Evolutionary conservation across 1,139 yeast genomes (phyloP), one percentile per base, ranked within the genome.

Genomic region (Pichia sp.): DNA sequence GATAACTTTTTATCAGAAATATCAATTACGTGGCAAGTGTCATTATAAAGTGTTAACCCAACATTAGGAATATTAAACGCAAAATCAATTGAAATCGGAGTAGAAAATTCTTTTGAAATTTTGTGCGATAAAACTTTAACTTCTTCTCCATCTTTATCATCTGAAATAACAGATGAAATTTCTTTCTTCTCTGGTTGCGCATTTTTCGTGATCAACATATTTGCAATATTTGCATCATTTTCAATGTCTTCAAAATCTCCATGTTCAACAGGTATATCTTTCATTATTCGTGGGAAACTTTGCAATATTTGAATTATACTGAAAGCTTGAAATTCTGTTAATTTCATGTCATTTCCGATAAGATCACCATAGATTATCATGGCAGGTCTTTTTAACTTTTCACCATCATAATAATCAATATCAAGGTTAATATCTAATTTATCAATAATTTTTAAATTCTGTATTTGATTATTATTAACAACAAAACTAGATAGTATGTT

Each of bases 321-420:
- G 35, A 73, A 69, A 42, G 86, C 71, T 66, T 94, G 98, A 38
- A 80, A 65, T 56, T 92, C 97, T 0, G 97, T 86, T 50, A 92
- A 66, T 33, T 76, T 74, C 55, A 88, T 70, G 44, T 79, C 77
- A 27, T 86, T 72, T 28, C 86, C 86, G 1, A 86, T 79, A 60
- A 86, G 73, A 31, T 72, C 68, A 25, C 96, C 95, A 4, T 63
- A 58, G 1, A 86, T 70, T 2, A 71, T 67, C 41, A 82, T 70
- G 0, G 78, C 70, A 0, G 96, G 86, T 1, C 73, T 60, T 1
- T 66, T 68, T 7, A 65, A 63, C 1, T 57, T 56, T 32, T 56
- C 62, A 5, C 71, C 70, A n/a, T 56, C 66, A 39, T 72, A 70
- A 56, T 80, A 80, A 34, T 81, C 78, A 38, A 87, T 71, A 43